A percentile compares a stretch with the other conserved stretches of the same genome.
These are phyloP conservation scores for Lasiodiplodia gonubiensis DNA, from an alignment of 2,329 filamentous ascomycete genomes.

Conservation along the genomic window DNA sequence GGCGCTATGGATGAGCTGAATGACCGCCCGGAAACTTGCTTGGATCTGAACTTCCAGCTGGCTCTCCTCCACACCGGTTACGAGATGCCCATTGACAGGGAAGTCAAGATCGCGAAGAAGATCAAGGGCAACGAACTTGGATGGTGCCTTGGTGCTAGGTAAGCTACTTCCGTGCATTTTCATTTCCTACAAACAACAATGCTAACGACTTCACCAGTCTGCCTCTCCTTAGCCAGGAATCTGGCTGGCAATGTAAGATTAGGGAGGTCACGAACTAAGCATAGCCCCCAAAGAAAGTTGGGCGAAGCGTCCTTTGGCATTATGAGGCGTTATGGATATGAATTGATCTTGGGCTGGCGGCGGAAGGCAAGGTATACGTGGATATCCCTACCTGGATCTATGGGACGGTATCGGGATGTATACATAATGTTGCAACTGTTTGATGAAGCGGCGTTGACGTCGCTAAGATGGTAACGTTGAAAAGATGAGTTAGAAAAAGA, in stretches of 20 bases:
- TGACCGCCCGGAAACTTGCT: conserved; percentile 85
- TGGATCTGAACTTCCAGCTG: conserved; percentile 97
- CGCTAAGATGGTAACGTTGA: conserved; percentile 7
- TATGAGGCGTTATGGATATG: conserved; percentile 24
- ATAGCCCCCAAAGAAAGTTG: not conserved
- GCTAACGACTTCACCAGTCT: conserved; percentile 61
- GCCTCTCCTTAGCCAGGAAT: conserved; percentile 78
- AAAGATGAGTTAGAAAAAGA: conserved; percentile 10
- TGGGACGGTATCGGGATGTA: conserved; percentile 16
- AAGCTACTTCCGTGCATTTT: conserved; percentile 51
- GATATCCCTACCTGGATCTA: conserved; percentile 23
- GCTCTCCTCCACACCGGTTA: conserved; percentile 93
- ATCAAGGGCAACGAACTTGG: conserved; percentile 96
- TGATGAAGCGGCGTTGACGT: conserved; percentile 13
- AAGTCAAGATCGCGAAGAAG: conserved; percentile 98
- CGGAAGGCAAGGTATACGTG: conserved; percentile 20
- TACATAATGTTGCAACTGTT: conserved; percentile 8
- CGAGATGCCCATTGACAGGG: conserved; percentile 94
- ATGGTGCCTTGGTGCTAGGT: conserved; percentile 97
- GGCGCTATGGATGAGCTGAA: conserved; percentile 80
- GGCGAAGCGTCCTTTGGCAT: conserved; percentile 5
- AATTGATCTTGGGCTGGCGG: conserved; percentile 5
- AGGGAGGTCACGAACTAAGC: conserved; percentile 62
- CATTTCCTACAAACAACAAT: conserved; percentile 36
- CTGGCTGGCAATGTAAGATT: conserved; percentile 89